Conservation (phyloP, 108 stramenopile genomes). For the Nitzschia sp. region DNA sequence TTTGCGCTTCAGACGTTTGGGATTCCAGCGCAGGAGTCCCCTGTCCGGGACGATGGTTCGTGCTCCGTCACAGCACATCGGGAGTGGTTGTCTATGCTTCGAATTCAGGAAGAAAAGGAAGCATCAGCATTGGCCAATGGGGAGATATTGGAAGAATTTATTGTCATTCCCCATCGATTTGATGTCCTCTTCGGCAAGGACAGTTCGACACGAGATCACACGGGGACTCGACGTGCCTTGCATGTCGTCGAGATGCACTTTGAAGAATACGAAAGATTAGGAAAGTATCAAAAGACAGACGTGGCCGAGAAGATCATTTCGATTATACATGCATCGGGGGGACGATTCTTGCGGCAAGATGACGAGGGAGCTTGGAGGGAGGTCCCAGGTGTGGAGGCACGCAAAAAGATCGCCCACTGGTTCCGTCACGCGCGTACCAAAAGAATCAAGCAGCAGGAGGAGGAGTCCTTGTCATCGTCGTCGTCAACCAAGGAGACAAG, state of each 20-base stretch:
- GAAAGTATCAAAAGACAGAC: constrained; percentile 29
- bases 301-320: constrained; percentile 24
- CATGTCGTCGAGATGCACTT: constrained; percentile 23
- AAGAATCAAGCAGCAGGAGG: neutral
- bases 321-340: constrained; percentile 18
- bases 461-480: no score
- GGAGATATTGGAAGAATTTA: neutral
- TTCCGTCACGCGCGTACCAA: constrained; percentile 20
- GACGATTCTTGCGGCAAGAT: constrained; percentile 29
- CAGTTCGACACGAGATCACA: constrained; percentile 11
- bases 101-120: neutral
- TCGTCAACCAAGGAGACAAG: neutral
- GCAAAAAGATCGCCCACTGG: constrained; percentile 29
- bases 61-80: neutral
- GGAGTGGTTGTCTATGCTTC: constrained; percentile 10
- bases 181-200: constrained; percentile 38
- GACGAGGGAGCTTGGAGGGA: constrained; percentile 17
- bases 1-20: constrained; percentile 32
- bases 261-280: constrained; percentile 24
- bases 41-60: neutral
- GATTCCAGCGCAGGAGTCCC: constrained; percentile 13
- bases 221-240: constrained; percentile 19
- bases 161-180: constrained; percentile 20
- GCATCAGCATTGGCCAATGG: neutral
- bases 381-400: constrained; percentile 6